Evolutionary conservation across 192 early-diverging fungal genomes (phyloP).

Genomic region (Podila epicladia): DNA sequence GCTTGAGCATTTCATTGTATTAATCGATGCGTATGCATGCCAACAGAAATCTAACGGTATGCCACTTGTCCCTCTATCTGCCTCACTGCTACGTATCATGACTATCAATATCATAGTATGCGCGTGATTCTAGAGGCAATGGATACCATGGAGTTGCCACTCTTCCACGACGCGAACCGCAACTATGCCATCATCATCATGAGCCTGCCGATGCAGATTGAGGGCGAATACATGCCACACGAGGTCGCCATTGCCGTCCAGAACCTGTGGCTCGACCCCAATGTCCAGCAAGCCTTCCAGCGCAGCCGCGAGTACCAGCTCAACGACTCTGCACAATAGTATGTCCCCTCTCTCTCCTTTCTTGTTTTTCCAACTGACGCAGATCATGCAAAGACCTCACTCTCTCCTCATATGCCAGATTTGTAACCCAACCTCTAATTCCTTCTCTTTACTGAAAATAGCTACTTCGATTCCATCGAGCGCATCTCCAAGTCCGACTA

Average conservation of each 20-base stretch:
- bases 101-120: slow-evolving; percentile 65
- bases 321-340: slow-evolving; percentile 97
- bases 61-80: not conserved
- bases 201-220: slow-evolving; percentile 87
- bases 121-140: slow-evolving; percentile 96
- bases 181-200: slow-evolving; percentile 77
- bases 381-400: no score
- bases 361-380: not conserved
- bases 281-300: slow-evolving; percentile 82
- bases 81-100: not conserved
- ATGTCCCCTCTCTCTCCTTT: slow-evolving; percentile 33
- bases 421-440: no score
- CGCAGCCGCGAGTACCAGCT: slow-evolving; percentile 94
- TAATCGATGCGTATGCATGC: no score
- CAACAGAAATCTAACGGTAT: not conserved
- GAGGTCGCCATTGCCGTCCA: slow-evolving; percentile 84
- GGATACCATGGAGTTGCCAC: slow-evolving; percentile 80
- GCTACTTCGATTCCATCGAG: slow-evolving; percentile 95
- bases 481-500: slow-evolving; percentile 87
- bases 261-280: slow-evolving; percentile 85
- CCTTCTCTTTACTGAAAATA: no score
- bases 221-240: slow-evolving; percentile 84
- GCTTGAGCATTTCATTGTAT: no score
- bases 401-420: no score
- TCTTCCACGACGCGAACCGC: slow-evolving; percentile 75